Evolutionary conservation across 2,329 filamentous ascomycete genomes (phyloP).

Genomic region (Ambrosiella xylebori): DNA sequence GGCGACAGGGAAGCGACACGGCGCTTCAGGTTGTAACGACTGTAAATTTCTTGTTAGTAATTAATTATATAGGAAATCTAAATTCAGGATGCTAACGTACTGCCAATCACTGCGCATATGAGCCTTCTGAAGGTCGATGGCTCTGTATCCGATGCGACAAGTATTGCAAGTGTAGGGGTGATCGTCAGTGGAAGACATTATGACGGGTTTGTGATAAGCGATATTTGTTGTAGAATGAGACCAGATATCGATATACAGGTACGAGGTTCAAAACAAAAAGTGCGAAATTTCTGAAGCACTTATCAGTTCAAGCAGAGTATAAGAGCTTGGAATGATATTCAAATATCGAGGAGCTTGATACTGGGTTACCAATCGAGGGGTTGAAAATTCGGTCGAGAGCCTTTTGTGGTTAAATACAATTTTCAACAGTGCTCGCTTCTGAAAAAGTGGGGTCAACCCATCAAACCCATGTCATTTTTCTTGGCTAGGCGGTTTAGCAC

Average conservation of each 20-base stretch:
- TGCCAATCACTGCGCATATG: conserved; percentile 99
- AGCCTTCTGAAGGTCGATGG: conserved; percentile 76
- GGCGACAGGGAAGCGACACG: conserved; percentile 80
- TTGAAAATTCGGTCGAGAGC: conserved; percentile 11
- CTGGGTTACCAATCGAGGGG: conserved; percentile 7
- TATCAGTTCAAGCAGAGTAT: too few relatives aligned
- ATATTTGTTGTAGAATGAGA: background rate
- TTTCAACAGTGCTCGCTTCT: background rate
- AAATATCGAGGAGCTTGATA: background rate
- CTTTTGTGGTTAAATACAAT: conserved; percentile 7
- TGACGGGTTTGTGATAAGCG: background rate
- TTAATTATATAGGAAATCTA: background rate
- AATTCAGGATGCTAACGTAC: conserved; percentile 35
- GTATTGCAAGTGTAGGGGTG: conserved; percentile 98
- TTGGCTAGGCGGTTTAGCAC: background rate
- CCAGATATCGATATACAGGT: too few relatives aligned
- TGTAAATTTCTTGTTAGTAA: conserved; percentile 20
- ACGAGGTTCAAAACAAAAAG: background rate
- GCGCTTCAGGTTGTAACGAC: conserved; percentile 91
- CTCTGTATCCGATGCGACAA: conserved; percentile 90
- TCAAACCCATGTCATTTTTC: background rate
- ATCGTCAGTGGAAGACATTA: conserved; percentile 24
- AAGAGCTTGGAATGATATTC: too few relatives aligned
- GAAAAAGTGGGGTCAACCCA: background rate
- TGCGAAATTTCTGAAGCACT: too few relatives aligned